Evolutionary conservation across 1,284 basidiomycete species (phyloP), one percentile per base, ranked within the genome.

Genomic region (Anthracocystis panici-leucophaei): DNA sequence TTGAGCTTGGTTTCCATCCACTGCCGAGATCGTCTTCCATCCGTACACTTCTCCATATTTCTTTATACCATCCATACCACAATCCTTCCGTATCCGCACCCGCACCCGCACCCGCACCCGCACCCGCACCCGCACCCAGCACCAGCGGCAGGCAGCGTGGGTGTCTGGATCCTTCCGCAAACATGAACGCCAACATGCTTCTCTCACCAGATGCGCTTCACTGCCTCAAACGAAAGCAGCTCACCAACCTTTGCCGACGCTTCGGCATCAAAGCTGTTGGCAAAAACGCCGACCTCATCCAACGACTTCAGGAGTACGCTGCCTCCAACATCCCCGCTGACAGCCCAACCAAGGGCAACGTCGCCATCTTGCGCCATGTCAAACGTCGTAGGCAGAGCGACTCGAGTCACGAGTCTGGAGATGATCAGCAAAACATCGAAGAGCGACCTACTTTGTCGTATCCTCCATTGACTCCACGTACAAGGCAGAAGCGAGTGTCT

Each of bases 141-240:
- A 27, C 45, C 63, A 52, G 57, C 54, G 16, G 68, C 31, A 51
- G 56, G 46, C 29, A 10, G 23, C 33, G 49, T 38, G 41, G 57
- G 31, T 40, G 59, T 42, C 29, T 21, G 31, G 45, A 48, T 7
- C 56, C 42, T 21, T 14, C 21, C 8, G 27, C n/a, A 42, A 64
- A 7, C 45, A 71, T 71, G 68, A 61, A 62, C 55, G 46, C 48
- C 67, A 68, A 56, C 55, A 51, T 77, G 58, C 65, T 78, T 4
- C 65, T 79, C 45, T 74, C 74, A 12, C 75, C 78, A 5, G 72
- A 79, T 40, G 72, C 68, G 20, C 62, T 79, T 20, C 78, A 75
- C 57, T 76, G 76, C 54, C 75, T 79, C 55, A 79, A 79, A 45
- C 63, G 78, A 53, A 73, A 77, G 35, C 78, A 79, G 65, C 70